Percentiles rank a stretch among this genome's conserved stretches.
Evolutionary conservation across 352 stramenopile species (phyloP).

Genomic region (Globisporangium carolinianum): DNA sequence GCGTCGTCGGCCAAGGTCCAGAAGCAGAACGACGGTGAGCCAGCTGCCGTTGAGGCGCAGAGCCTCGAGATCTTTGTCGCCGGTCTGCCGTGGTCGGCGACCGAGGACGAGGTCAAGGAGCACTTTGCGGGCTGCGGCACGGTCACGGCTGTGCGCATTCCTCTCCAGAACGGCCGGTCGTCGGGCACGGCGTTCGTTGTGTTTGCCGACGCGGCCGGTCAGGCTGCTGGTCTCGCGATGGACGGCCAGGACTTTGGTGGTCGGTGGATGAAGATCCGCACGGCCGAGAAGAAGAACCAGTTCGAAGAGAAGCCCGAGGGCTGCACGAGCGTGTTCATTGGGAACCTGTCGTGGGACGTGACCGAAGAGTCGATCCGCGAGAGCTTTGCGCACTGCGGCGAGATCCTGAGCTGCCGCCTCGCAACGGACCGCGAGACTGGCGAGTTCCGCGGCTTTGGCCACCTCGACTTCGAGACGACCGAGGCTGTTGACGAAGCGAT

Average conservation of each 20-base stretch:
- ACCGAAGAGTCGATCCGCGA: conserved; percentile 92
- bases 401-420: conserved; percentile 93
- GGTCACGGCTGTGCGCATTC: conserved; percentile 79
- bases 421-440: conserved; percentile 95
- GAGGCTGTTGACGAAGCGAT: conserved; percentile 90
- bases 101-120: conserved; percentile 91
- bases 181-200: conserved; percentile 95
- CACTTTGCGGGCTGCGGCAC: conserved; percentile 93
- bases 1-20: conserved; percentile 59
- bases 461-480: conserved; percentile 96
- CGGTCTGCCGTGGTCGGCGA: conserved; percentile 93
- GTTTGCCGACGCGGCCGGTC: conserved; percentile 74
- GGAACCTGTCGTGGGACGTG: conserved; percentile 96
- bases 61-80: conserved; percentile 86
- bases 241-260: conserved; percentile 93
- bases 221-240: conserved; percentile 81
- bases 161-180: conserved; percentile 84
- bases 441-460: conserved; percentile 97
- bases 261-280: conserved; percentile 94
- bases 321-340: conserved; percentile 96
- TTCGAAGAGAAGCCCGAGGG: conserved; percentile 91
- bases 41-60: conserved; percentile 36
- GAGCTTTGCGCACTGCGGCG: conserved; percentile 92
- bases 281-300: conserved; percentile 80
- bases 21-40: conserved; percentile 68